A percentile compares a stretch with the other conserved stretches of the same genome.
Conservation (phyloP, 495 filamentous ascomycete genomes). For the Penicillium crystallinum region DNA sequence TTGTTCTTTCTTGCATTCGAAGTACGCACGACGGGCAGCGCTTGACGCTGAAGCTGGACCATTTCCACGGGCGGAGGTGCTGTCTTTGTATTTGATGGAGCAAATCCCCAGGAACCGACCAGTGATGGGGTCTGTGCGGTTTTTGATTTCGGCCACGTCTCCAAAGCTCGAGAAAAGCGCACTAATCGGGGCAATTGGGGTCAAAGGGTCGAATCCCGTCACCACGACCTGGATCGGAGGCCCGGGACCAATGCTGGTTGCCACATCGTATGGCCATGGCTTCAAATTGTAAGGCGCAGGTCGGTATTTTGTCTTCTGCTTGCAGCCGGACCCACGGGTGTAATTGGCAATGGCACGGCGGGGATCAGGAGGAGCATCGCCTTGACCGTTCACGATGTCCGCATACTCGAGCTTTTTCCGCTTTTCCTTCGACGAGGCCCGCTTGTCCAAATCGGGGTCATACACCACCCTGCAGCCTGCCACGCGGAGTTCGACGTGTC, state of each 20-base stretch:
- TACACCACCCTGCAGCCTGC: conserved; percentile 66
- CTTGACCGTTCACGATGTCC: conserved; percentile 63
- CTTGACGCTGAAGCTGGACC: conserved; percentile 59
- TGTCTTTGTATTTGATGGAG: conserved; percentile 81
- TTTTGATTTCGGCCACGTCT: conserved; percentile 81
- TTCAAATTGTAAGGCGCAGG: conserved; percentile 71
- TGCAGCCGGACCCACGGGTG: conserved; percentile 51
- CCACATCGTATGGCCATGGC: conserved; percentile 71
- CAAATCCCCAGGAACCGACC: conserved; percentile 91
- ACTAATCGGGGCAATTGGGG: conserved; percentile 69
- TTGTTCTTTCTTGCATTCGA: conserved; percentile 58
- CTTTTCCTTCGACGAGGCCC: conserved; percentile 55
- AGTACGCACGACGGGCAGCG: conserved; percentile 68
- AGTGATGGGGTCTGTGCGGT: conserved; percentile 86
- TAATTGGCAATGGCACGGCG: conserved; percentile 63
- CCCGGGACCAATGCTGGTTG: conserved; percentile 78
- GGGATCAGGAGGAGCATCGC: conserved; percentile 69
- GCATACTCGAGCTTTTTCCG: conserved; percentile 67
- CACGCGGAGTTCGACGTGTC: conserved; percentile 51
- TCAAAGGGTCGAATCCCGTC: conserved; percentile 88
- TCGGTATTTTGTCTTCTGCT: conserved; percentile 68
- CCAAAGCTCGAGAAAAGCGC: conserved; percentile 81
- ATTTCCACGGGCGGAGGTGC: conserved; percentile 45
- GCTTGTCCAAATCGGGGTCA: conserved; percentile 68
- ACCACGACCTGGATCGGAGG: conserved; percentile 87